Evolutionary conservation across 225 moss, liverwort and hornwort species (phyloP), one percentile per base, ranked within the genome.

Genomic region (Marchantia polymorpha): DNA sequence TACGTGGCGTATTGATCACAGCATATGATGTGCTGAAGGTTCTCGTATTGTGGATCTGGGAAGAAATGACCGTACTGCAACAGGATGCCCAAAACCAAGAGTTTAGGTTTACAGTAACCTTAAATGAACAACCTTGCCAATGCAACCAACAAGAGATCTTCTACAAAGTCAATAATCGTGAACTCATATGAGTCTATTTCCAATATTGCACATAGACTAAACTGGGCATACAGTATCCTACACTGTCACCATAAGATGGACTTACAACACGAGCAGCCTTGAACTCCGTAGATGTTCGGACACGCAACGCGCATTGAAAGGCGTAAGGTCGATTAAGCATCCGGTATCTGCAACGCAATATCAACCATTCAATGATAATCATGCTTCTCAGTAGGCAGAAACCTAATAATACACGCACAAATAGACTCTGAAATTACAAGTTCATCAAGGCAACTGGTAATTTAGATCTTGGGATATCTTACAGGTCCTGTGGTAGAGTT

Each of bases 301-400:
- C 87, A 72, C 95, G 89, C 68, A 99, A 58, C 74, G 93, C 89
- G 85, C 99, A 99, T 47, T 89, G 92, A 85, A 99, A 99, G 76
- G 99, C 99, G 78, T 93, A 95, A 20, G 99, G 95, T 74, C 95
- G 95, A 85, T 91, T 99, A 19, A 99, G 93, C 99, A 99, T 99
- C 67, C 95, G 95, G 79, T 95, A 95, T 50, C 99, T 99, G 67
- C 69, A 76, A 0, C 65, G 23, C 13, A 12, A 77, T 8, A 39
- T 65, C 31, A 52, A 22, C 20, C 39, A 46, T 59, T 76, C 30
- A 76, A 39, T 39, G 0, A 55, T 60, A 16, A 53, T 12, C 15
- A 74, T 29, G 17, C 23, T 12, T 71, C 0, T 17, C 0, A 23
- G 49, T 49, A 2, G 3, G 49, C 50, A 51, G 50, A 22, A 50